These are phyloP conservation scores for Fusarium domesticum DNA, from an alignment of 2,329 filamentous ascomycete species.

Conservation along the genomic window DNA sequence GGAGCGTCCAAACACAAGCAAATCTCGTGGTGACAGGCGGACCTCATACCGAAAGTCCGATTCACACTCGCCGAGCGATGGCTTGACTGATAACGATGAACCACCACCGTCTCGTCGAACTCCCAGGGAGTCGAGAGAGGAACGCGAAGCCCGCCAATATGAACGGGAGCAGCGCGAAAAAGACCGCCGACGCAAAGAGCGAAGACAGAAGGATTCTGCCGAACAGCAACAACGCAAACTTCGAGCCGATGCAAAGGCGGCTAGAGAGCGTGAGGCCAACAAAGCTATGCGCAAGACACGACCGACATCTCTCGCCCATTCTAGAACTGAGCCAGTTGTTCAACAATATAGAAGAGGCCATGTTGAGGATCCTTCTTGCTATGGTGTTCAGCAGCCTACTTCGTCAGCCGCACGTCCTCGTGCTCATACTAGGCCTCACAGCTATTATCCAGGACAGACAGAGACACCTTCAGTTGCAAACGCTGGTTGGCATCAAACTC, in stretches of 20 bases:
- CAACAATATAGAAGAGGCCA: slow-evolving; percentile 33
- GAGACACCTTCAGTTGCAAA: slow-evolving; percentile 25
- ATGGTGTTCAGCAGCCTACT: slow-evolving; percentile 36
- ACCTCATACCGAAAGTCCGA: slow-evolving; percentile 35
- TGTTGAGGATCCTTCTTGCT: slow-evolving; percentile 36
- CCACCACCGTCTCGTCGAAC: slow-evolving; percentile 38
- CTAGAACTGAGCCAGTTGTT: slow-evolving; percentile 34
- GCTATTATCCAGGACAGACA: slow-evolving; percentile 36
- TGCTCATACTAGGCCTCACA: slow-evolving; percentile 35
- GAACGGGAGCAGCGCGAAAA: slow-evolving; percentile 32
- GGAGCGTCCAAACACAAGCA: slow-evolving; percentile 52
- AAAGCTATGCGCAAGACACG: slow-evolving; percentile 29
- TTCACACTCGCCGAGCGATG: slow-evolving; percentile 33
- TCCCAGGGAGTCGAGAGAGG: slow-evolving; percentile 31
- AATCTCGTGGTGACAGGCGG: slow-evolving; percentile 43
- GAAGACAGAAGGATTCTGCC: slow-evolving; percentile 24
- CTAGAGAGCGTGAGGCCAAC: slow-evolving; percentile 30
- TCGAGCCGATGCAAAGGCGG: slow-evolving; percentile 24
- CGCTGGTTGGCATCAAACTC: slow-evolving; percentile 30
- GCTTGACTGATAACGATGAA: slow-evolving; percentile 43
- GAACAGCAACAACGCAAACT: slow-evolving; percentile 26
- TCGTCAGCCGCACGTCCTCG: slow-evolving; percentile 32
- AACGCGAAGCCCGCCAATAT: slow-evolving; percentile 23
- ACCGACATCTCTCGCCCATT: slow-evolving; percentile 32
- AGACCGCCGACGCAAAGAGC: slow-evolving; percentile 31